Percentiles rank a stretch among this genome's conserved stretches.
phyloP scores from a whole-genome alignment of 176 grass and related monocot genomes.

The Olyra latifolia region DNA sequence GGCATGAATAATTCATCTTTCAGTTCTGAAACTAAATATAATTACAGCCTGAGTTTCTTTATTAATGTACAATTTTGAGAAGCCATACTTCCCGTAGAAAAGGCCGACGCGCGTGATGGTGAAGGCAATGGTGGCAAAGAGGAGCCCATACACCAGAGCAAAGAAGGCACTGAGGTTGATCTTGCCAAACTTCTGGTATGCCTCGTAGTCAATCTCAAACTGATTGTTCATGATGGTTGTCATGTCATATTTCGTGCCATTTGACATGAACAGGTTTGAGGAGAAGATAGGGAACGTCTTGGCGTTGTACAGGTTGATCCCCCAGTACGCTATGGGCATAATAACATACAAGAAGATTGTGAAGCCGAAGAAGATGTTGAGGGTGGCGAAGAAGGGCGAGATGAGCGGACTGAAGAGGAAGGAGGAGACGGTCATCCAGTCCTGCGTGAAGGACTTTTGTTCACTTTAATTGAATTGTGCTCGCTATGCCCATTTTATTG shows the following conservation, averaged over 20 bases:
- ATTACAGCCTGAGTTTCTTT: background rate
- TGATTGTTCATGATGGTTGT: constrained; percentile 47
- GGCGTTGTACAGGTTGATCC: constrained; percentile 56
- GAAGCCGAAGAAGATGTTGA: constrained; percentile 69
- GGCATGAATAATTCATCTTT: too few relatives aligned
- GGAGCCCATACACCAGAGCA: constrained; percentile 60
- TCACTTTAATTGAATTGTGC: too few relatives aligned
- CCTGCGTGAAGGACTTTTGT: constrained; percentile 84
- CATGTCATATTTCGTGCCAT: constrained; percentile 55
- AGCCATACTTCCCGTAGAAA: constrained; percentile 76
- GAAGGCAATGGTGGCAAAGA: constrained; percentile 65
- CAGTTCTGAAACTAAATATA: too few relatives aligned
- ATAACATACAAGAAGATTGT: constrained; percentile 49
- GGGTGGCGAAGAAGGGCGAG: constrained; percentile 75
- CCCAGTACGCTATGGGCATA: constrained; percentile 62
- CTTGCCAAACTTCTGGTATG: constrained; percentile 38
- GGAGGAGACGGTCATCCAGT: constrained; percentile 68
- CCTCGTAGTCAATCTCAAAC: constrained; percentile 54
- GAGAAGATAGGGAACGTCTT: constrained; percentile 82
- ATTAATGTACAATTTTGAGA: background rate
- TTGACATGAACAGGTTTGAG: constrained; percentile 61
- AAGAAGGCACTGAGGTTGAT: constrained; percentile 82
- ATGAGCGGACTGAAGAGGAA: constrained; percentile 77
- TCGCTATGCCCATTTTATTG: too few relatives aligned
- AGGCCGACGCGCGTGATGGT: constrained; percentile 69